Percentiles rank a stretch among this genome's conserved stretches.
phyloP scores from a whole-genome alignment of 2,329 filamentous ascomycete species.

The Aspergillus quadricinctus region DNA sequence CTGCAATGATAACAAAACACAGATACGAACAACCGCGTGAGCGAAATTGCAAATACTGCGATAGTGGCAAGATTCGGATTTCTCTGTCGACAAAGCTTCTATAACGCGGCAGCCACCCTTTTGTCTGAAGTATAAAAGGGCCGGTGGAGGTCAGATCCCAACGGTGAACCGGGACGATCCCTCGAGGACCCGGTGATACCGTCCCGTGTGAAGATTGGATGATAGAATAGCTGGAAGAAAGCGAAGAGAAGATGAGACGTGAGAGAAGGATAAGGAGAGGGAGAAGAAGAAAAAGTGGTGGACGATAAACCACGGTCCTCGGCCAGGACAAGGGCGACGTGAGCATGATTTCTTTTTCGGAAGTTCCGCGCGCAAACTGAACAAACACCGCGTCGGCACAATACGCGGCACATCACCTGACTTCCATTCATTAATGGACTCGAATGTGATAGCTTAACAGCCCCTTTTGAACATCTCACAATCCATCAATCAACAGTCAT shows the following conservation, averaged over 20 bases:
- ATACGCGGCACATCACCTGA: not conserved
- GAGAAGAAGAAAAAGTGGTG: not conserved
- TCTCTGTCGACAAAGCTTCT: not conserved
- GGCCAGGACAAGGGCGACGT: slow-evolving; percentile 3
- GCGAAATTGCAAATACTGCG: not conserved
- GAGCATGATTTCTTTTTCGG: slow-evolving; percentile 13
- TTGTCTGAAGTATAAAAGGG: not conserved
- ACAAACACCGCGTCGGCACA: slow-evolving; percentile 8
- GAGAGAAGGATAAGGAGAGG: slow-evolving; percentile 1
- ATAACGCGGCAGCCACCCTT: not conserved
- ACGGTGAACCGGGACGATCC: not conserved
- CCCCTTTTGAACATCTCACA: not conserved
- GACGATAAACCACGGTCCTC: not conserved
- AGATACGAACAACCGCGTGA: not conserved
- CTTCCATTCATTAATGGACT: not conserved
- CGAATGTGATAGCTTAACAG: not conserved
- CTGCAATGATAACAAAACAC: not conserved
- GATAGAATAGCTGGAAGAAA: not conserved
- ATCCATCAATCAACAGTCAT: not conserved
- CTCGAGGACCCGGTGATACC: not conserved
- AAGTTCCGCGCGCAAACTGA: slow-evolving; percentile 13
- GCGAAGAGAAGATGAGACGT: not conserved
- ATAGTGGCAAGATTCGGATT: not conserved
- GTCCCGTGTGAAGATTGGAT: not conserved
- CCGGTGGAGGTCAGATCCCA: not conserved